phyloP scores from a whole-genome alignment of 768 basidiomycete genomes.

The Tylopilus rubrobrunneus region DNA sequence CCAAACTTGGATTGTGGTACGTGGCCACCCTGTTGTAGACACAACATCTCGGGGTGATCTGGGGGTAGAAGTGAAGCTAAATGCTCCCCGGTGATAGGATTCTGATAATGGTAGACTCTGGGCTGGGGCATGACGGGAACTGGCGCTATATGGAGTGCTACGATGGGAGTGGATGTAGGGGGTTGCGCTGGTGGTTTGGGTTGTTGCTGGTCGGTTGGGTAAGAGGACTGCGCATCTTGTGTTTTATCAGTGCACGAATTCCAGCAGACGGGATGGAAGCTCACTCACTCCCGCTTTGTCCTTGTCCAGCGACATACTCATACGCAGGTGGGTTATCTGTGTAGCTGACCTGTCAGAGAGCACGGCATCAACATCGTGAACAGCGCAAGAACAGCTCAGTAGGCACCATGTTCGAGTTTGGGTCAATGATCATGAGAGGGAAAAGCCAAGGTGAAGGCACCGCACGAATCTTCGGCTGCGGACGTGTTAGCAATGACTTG shows the following conservation, averaged over 20 bases:
- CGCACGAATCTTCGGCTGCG: conserved; percentile 13
- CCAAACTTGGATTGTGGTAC: conserved; percentile 61
- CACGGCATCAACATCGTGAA: background rate
- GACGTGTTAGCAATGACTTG: background rate
- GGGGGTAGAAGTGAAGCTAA: conserved; percentile 68
- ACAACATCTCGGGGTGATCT: conserved; percentile 79
- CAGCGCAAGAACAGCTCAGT: background rate
- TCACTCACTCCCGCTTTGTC: conserved; percentile 26
- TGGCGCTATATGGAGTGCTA: conserved; percentile 25
- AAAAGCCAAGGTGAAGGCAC: background rate
- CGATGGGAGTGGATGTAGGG: conserved; percentile 12
- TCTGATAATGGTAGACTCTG: conserved; percentile 64
- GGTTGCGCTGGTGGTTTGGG: conserved; percentile 8
- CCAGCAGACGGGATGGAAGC: background rate
- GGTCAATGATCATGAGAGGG: conserved; percentile 25
- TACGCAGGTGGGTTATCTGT: conserved; percentile 49
- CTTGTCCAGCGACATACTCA: conserved; percentile 34
- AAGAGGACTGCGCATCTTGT: conserved; percentile 10
- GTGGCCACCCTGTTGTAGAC: conserved; percentile 76
- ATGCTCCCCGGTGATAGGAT: conserved; percentile 55
- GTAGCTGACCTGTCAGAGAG: conserved; percentile 12
- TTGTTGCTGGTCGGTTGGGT: conserved; percentile 11
- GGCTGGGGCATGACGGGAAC: conserved; percentile 39
- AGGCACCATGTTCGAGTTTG: conserved; percentile 26
- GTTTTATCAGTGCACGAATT: background rate